Percentiles rank a stretch among this genome's conserved stretches.
phyloP scores from a whole-genome alignment of 495 filamentous ascomycete genomes.

The Pseudomonodictys pantanalensis region DNA sequence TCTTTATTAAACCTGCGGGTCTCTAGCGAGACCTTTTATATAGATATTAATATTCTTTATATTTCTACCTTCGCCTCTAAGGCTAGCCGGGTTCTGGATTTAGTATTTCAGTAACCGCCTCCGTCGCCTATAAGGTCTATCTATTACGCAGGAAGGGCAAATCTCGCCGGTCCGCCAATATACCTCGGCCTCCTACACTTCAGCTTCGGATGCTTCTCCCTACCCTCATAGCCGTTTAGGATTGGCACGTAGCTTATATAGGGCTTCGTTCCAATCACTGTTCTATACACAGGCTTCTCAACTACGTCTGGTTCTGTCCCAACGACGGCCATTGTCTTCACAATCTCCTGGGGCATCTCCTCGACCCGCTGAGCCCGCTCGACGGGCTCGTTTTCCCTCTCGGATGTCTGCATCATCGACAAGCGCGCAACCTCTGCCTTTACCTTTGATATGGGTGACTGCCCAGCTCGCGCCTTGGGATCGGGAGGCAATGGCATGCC shows the following conservation, averaged over 20 bases:
- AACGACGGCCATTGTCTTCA: background rate
- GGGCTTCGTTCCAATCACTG: slow-evolving; percentile 4
- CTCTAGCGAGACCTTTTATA: too few species aligned
- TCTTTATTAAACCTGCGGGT: too few species aligned
- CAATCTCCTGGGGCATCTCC: background rate
- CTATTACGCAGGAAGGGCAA: too few species aligned
- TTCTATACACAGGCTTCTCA: background rate
- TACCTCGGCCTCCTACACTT: slow-evolving; percentile 14
- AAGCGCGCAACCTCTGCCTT: background rate
- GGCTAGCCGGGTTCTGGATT: too few species aligned
- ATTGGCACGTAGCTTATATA: slow-evolving; percentile 20
- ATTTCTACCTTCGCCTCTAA: too few species aligned
- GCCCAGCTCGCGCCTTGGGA: background rate
- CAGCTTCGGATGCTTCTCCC: slow-evolving; percentile 5
- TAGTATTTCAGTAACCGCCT: too few species aligned
- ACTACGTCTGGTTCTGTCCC: background rate
- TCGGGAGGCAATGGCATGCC: slow-evolving; percentile 3
- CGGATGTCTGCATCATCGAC: background rate
- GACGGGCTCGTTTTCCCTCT: too few species aligned
- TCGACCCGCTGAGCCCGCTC: too few species aligned
- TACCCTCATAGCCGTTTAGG: slow-evolving; percentile 3
- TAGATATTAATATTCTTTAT: too few species aligned
- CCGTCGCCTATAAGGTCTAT: too few species aligned
- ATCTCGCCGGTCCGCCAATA: background rate
- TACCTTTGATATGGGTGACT: background rate